Percentiles rank a stretch among this genome's conserved stretches.
phyloP scores from a whole-genome alignment of 2,329 filamentous ascomycete species.

The Xylaria sp. region DNA sequence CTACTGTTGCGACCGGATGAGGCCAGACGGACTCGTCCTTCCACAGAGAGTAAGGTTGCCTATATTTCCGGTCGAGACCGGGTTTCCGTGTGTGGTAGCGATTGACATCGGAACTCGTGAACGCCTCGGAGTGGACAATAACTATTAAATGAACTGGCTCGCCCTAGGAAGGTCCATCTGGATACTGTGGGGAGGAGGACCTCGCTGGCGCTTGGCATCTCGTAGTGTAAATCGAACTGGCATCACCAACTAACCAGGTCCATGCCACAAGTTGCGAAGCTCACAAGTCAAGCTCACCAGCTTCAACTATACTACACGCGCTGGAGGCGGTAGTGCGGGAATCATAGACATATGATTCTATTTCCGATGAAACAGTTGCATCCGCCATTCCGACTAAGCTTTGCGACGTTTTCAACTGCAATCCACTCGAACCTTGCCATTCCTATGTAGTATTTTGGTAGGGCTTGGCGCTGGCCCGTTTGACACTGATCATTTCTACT shows the following conservation, averaged over 20 bases:
- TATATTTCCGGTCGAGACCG: conserved; percentile 9
- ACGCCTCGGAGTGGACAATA: conserved; percentile 7
- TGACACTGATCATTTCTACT: conserved; percentile 31
- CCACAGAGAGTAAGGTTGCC: conserved; percentile 28
- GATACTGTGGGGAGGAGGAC: not conserved
- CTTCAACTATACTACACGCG: conserved; percentile 5
- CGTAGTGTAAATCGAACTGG: not conserved
- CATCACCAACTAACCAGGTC: conserved; percentile 3
- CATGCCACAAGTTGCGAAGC: conserved; percentile 13
- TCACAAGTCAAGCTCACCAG: conserved; percentile 12
- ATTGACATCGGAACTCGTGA: conserved; percentile 22
- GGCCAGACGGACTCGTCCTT: conserved; percentile 14
- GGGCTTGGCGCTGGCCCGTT: conserved; percentile 27
- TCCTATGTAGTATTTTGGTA: not conserved
- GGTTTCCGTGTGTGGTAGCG: conserved; percentile 28
- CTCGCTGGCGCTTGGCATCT: conserved; percentile 20
- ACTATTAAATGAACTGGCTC: not conserved
- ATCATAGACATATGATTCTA: conserved; percentile 18
- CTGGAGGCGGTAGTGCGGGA: conserved; percentile 10
- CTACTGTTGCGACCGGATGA: conserved; percentile 5
- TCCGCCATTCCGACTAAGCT: conserved; percentile 19
- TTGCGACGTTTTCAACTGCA: conserved; percentile 2
- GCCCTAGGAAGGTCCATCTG: not conserved
- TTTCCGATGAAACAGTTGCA: conserved; percentile 32
- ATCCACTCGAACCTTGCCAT: conserved; percentile 17